phyloP scores from a whole-genome alignment of 805 yeast species.

The Sugiyamaella americana region DNA sequence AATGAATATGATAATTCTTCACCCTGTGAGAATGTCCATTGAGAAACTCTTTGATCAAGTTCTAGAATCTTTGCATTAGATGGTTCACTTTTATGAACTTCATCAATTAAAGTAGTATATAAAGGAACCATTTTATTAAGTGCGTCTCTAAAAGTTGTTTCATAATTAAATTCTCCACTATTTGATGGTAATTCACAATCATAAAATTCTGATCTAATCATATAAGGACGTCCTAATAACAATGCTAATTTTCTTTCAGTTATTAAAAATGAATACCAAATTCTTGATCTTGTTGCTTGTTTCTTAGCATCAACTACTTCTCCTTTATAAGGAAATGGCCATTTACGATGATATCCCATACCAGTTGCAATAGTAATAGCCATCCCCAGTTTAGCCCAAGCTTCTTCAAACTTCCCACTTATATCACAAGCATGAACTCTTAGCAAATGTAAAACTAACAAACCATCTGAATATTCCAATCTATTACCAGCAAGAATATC shows the following conservation, averaged over 20 bases:
- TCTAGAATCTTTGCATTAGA: constrained; percentile 7
- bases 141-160: constrained; percentile 14
- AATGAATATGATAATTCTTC: constrained; percentile 3
- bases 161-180: constrained; percentile 7
- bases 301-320: not conserved
- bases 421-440: constrained; percentile 12
- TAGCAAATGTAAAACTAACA: constrained; percentile 8
- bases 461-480: constrained; percentile 5
- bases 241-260: constrained; percentile 14
- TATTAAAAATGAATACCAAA: constrained; percentile 14
- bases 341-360: constrained; percentile 32
- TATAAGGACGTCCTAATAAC: constrained; percentile 16
- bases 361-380: constrained; percentile 42
- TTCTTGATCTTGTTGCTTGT: constrained; percentile 5
- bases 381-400: constrained; percentile 39
- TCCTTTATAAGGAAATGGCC: constrained; percentile 10
- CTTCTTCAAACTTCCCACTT: constrained; percentile 14
- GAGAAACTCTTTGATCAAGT: constrained; percentile 14
- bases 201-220: constrained; percentile 4
- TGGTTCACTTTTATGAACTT: constrained; percentile 4
- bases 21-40: constrained; percentile 12
- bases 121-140: constrained; percentile 15
- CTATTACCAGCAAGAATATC: constrained; percentile 2
- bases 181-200: constrained; percentile 7
- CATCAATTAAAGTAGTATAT: constrained; percentile 12